Conservation (phyloP, 257 asterid genomes). For the Paraleonurus japonicus region DNA sequence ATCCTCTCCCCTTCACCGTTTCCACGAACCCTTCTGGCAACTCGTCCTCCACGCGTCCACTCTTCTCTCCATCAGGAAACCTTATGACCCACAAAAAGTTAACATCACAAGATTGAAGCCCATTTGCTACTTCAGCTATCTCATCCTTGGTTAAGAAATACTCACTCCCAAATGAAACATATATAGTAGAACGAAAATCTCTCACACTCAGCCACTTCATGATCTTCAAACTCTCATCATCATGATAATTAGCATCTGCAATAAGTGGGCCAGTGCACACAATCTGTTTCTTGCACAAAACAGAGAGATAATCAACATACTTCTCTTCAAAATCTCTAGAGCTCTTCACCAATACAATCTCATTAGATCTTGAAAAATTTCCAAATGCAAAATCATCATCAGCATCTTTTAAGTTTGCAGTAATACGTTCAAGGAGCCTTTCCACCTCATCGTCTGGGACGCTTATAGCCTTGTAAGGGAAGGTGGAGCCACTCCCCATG, state of each 20-base stretch:
- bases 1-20: conserved; percentile 27
- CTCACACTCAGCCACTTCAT: conserved; percentile 35
- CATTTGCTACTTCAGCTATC: conserved; percentile 25
- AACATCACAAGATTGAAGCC: conserved; percentile 16
- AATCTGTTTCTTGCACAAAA: conserved; percentile 18
- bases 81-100: conserved; percentile 34
- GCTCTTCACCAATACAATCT: conserved; percentile 33
- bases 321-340: conserved; percentile 27
- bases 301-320: conserved; percentile 30
- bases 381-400: conserved; percentile 28
- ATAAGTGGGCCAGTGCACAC: conserved; percentile 33
- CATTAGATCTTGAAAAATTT: conserved; percentile 21
- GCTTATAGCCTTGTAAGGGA: conserved; percentile 34
- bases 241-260: background rate
- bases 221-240: conserved; percentile 3
- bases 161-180: conserved; percentile 38
- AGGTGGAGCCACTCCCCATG: conserved; percentile 15
- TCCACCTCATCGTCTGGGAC: conserved; percentile 19
- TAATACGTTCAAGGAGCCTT: background rate
- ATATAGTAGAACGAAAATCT: conserved; percentile 20
- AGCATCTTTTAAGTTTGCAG: background rate
- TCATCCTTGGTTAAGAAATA: conserved; percentile 25
- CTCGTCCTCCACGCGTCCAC: background rate
- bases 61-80: conserved; percentile 19
- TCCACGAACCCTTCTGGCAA: conserved; percentile 33